phyloP scores from a whole-genome alignment of 2,329 filamentous ascomycete species.

The Juglanconis juglandina region DNA sequence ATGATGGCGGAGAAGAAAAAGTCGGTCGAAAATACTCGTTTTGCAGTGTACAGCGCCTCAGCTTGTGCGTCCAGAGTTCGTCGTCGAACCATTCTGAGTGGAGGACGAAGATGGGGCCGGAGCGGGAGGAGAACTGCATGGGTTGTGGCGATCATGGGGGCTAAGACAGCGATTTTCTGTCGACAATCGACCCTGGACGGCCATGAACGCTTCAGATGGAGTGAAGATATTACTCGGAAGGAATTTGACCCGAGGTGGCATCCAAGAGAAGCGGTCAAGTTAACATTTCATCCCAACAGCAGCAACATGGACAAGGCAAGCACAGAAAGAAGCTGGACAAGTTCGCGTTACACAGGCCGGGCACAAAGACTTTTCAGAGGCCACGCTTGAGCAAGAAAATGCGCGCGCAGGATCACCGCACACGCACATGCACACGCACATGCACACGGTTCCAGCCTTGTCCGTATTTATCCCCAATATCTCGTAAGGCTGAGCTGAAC shows the following conservation, averaged over 20 bases:
- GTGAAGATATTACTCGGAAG: background rate
- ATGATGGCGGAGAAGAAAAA: too few relatives aligned
- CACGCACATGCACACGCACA: background rate
- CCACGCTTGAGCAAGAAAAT: too few relatives aligned
- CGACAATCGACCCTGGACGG: too few relatives aligned
- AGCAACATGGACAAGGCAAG: too few relatives aligned
- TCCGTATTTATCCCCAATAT: too few relatives aligned
- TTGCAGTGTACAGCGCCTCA: too few relatives aligned
- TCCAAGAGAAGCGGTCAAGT: background rate
- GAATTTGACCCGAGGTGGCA: background rate
- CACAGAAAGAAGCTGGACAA: background rate
- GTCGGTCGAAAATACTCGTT: too few relatives aligned
- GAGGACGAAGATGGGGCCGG: background rate
- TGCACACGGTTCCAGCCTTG: background rate
- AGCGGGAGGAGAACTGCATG: background rate
- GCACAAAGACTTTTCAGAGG: background rate
- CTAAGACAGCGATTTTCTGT: background rate
- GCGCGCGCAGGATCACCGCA: too few relatives aligned
- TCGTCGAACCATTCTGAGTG: background rate
- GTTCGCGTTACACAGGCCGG: background rate
- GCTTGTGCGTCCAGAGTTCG: too few relatives aligned
- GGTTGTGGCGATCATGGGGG: background rate
- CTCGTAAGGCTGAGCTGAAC: too few relatives aligned
- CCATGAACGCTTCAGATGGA: background rate
- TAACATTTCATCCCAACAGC: background rate